phyloP scores from a whole-genome alignment of 352 stramenopile genomes.

The Globisporangium mamillatum region DNA sequence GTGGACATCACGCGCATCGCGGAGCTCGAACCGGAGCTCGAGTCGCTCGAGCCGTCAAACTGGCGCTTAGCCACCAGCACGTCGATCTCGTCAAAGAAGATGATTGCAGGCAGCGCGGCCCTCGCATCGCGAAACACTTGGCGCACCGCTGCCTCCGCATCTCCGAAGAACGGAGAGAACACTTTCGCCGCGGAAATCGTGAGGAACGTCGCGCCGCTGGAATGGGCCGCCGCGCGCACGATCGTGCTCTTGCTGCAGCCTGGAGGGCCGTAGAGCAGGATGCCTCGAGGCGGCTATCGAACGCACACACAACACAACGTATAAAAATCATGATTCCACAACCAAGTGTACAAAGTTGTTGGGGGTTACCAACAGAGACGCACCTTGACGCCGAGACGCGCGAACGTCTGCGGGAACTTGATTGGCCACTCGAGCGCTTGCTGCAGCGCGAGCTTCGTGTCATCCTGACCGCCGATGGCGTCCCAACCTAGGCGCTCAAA shows the following conservation, averaged over 20 bases:
- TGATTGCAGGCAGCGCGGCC: constrained; percentile 83
- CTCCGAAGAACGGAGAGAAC: constrained; percentile 88
- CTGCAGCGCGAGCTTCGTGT: constrained; percentile 73
- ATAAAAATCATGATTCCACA: too few relatives aligned
- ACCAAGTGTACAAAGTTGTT: background rate
- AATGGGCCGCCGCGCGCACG: constrained; percentile 74
- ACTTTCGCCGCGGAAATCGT: constrained; percentile 85
- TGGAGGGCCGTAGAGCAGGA: constrained; percentile 88
- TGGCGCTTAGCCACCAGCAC: constrained; percentile 81
- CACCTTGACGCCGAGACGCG: constrained; percentile 61
- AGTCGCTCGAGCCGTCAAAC: constrained; percentile 42
- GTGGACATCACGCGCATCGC: constrained; percentile 94
- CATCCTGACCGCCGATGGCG: constrained; percentile 67
- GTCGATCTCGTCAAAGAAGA: constrained; percentile 92
- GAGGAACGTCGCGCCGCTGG: constrained; percentile 82
- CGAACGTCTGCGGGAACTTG: constrained; percentile 70
- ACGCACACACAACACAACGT: too few relatives aligned
- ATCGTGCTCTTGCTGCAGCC: constrained; percentile 91
- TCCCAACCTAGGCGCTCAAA: constrained; percentile 66
- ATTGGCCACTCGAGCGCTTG: constrained; percentile 89
- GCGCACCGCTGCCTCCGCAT: constrained; percentile 80
- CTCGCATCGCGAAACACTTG: constrained; percentile 79
- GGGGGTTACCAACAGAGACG: background rate
- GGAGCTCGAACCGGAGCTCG: constrained; percentile 51
- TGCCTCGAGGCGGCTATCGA: constrained; percentile 53